Percentiles rank a stretch among this genome's conserved stretches.
Conservation (phyloP, 139 green algal species). For the Parachlorella kessleri region DNA sequence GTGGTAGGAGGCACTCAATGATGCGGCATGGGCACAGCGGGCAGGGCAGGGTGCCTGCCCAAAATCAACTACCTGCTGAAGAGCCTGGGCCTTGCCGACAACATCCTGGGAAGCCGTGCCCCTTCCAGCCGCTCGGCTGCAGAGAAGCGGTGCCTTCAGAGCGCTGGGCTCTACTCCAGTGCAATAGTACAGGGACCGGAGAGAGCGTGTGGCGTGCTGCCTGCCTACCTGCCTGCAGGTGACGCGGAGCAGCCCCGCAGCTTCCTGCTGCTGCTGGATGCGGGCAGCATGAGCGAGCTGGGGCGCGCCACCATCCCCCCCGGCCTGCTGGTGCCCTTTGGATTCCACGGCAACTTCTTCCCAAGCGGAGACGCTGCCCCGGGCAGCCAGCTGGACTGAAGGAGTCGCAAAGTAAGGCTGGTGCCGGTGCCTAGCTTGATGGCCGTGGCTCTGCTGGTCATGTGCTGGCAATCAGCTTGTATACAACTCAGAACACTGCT, state of each 20-base stretch:
- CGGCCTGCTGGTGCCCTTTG: conserved; percentile 4
- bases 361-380: not conserved
- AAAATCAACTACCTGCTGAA: not conserved
- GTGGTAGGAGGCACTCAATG: not conserved
- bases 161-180: too few relatives aligned
- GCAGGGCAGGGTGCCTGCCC: not conserved
- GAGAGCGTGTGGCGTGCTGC: too few relatives aligned
- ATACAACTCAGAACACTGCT: too few relatives aligned
- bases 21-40: not conserved
- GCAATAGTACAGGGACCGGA: too few relatives aligned
- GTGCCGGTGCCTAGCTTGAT: not conserved
- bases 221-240: too few relatives aligned
- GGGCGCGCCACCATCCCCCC: not conserved
- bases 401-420: too few relatives aligned
- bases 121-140: too few relatives aligned
- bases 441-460: too few relatives aligned
- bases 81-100: not conserved
- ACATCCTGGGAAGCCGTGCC: conserved; percentile 2
- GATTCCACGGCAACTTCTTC: conserved; percentile 25
- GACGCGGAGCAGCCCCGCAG: not conserved
- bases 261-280: conserved; percentile 30
- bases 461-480: too few relatives aligned
- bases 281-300: conserved; percentile 24
- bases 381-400: not conserved
- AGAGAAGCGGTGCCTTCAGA: too few relatives aligned